A percentile compares a stretch with the other conserved stretches of the same genome.
phyloP scores from a whole-genome alignment of 2,329 filamentous ascomycete genomes.

The Hypoxylon sp. region DNA sequence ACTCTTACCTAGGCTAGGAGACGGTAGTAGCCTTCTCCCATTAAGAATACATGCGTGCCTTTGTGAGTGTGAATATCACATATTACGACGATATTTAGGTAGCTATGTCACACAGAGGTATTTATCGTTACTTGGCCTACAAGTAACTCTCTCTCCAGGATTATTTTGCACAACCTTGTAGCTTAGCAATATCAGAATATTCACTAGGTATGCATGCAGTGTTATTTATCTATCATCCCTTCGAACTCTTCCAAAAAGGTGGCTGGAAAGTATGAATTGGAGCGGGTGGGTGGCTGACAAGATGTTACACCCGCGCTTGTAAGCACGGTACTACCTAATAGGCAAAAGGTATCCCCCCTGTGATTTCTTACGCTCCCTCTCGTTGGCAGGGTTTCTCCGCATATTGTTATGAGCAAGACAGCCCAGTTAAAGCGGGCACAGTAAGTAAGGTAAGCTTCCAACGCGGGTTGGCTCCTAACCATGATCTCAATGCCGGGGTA shows the following conservation, averaged over 20 bases:
- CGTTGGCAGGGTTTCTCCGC: slow-evolving; percentile 39
- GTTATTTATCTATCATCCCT: neutral
- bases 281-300: slow-evolving; percentile 9
- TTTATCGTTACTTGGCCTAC: no score
- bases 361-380: slow-evolving; percentile 16
- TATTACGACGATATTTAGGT: no score
- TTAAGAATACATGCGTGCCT: no score
- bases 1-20: no score
- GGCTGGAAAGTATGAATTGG: neutral
- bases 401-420: slow-evolving; percentile 22
- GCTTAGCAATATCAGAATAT: no score
- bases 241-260: neutral
- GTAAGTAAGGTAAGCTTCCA: slow-evolving; percentile 13
- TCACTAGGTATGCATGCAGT: neutral
- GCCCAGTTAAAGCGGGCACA: slow-evolving; percentile 31
- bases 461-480: slow-evolving; percentile 4
- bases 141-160: no score
- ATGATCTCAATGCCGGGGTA: slow-evolving; percentile 27
- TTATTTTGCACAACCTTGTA: no score
- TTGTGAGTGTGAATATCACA: no score
- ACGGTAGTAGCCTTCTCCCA: no score
- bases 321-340: slow-evolving; percentile 29
- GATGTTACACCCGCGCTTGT: slow-evolving; percentile 28
- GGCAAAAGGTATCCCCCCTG: slow-evolving; percentile 33
- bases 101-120: no score